Evolutionary conservation across 2,329 filamentous ascomycete genomes (phyloP).

Genomic region (Fusarium pseudocircinatum): DNA sequence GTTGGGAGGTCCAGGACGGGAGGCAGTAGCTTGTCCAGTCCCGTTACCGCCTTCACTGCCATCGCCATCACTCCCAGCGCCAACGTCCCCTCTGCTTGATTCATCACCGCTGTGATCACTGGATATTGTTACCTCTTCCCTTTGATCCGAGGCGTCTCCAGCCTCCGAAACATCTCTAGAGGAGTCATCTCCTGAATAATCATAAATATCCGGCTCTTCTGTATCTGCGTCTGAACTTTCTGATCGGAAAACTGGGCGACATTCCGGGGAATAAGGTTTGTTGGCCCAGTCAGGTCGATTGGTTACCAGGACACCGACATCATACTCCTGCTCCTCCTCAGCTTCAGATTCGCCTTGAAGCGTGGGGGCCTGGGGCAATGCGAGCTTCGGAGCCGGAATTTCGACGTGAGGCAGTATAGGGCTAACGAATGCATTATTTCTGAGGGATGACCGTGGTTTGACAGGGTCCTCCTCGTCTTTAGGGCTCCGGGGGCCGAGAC

Average conservation of each 20-base stretch:
- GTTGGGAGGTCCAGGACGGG: not conserved
- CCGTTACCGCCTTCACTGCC: not conserved
- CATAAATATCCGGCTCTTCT: not conserved
- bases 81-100: not conserved
- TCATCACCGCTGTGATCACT: not conserved
- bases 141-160: not conserved
- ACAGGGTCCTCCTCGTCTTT: fast-evolving
- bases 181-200: not conserved
- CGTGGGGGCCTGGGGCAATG: not conserved
- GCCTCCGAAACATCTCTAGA: not conserved
- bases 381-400: not conserved
- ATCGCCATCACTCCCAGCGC: not conserved
- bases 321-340: not conserved
- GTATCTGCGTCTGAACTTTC: not conserved
- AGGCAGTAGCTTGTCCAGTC: not conserved
- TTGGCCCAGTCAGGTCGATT: not conserved
- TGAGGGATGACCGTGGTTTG: not conserved
- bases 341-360: not conserved
- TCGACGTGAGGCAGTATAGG: not conserved
- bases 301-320: conserved; percentile 11
- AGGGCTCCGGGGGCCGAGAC: not conserved
- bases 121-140: not conserved
- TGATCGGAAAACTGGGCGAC: no score
- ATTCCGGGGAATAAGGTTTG: not conserved
- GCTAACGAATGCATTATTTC: not conserved